Percentiles rank a stretch among this genome's conserved stretches.
Conservation (phyloP, 345 rosid genomes). For the Citrus inodora region DNA sequence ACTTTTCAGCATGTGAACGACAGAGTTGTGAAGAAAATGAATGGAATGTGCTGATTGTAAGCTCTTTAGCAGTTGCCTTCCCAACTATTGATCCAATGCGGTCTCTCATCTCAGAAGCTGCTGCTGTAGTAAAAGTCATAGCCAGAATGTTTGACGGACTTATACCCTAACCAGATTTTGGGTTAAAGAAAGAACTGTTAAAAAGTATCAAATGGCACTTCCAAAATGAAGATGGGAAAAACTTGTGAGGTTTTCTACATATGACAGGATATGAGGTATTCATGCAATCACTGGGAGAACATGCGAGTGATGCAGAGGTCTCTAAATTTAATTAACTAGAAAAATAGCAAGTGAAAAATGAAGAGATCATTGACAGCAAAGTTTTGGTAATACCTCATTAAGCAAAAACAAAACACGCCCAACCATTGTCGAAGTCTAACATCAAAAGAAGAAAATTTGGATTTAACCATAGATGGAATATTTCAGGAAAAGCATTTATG, state of each 20-base stretch:
- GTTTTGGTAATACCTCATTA: constrained; percentile 50
- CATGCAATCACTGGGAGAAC: not conserved
- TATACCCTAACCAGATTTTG: constrained; percentile 53
- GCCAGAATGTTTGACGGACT: constrained; percentile 83
- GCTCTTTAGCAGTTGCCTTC: constrained; percentile 74
- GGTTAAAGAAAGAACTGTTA: not conserved
- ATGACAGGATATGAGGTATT: not conserved
- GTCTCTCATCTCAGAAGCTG: constrained; percentile 93
- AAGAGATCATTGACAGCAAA: constrained; percentile 10
- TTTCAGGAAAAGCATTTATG: not conserved
- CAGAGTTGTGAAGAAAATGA: constrained; percentile 92
- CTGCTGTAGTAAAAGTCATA: constrained; percentile 97
- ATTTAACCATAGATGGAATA: not conserved
- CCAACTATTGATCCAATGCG: constrained; percentile 75
- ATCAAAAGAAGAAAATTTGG: constrained; percentile 22
- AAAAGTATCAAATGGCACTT: not conserved
- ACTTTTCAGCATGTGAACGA: constrained; percentile 93
- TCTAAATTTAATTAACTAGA: not conserved
- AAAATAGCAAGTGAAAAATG: not conserved
- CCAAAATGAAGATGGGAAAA: not conserved
- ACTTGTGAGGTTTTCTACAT: not conserved
- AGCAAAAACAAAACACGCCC: constrained; percentile 82
- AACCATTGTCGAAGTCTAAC: constrained; percentile 94
- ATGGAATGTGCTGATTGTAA: constrained; percentile 90
- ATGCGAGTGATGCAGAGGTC: not conserved